Evolutionary conservation across 345 rosid species (phyloP).

Genomic region (Iberis pinnata): DNA sequence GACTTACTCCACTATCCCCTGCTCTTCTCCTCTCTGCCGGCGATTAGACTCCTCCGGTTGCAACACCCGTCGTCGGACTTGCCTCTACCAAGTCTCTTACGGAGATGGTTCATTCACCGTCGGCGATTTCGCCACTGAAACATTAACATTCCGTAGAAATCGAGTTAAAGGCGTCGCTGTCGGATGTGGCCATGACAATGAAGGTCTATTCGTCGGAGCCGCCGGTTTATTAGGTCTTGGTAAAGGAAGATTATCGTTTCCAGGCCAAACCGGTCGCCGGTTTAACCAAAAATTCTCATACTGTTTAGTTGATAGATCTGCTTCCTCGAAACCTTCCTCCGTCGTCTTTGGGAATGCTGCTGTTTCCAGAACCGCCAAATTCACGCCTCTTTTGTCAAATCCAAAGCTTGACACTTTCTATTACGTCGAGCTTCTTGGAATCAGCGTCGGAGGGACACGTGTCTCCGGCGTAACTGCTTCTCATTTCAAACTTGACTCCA

Average conservation of each 20-base stretch:
- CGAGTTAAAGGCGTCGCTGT: constrained; percentile 63
- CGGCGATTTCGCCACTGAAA: constrained; percentile 86
- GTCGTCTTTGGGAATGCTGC: constrained; percentile 77
- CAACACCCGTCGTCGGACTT: constrained; percentile 37
- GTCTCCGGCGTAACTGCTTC: constrained; percentile 62
- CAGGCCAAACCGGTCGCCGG: constrained; percentile 68
- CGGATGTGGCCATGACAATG: constrained; percentile 91
- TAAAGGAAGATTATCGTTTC: constrained; percentile 74
- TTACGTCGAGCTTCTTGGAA: constrained; percentile 75
- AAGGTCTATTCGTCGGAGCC: constrained; percentile 89
- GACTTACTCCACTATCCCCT: constrained; percentile 52
- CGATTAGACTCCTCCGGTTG: constrained; percentile 59
- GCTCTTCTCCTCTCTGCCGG: constrained; percentile 57
- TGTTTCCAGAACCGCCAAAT: constrained; percentile 55
- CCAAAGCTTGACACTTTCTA: constrained; percentile 92
- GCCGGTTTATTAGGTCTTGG: constrained; percentile 92
- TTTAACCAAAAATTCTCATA: constrained; percentile 78
- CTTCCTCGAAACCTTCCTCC: constrained; percentile 70
- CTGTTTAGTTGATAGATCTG: constrained; percentile 82
- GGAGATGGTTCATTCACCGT: constrained; percentile 89
- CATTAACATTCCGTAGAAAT: constrained; percentile 62
- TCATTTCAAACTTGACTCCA: constrained; percentile 56
- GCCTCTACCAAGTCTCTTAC: constrained; percentile 84
- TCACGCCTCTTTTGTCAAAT: constrained; percentile 67
- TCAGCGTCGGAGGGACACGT: constrained; percentile 83